These are phyloP conservation scores for Carex myosuroides DNA, from an alignment of 176 grass and related monocot genomes.

Conservation along the genomic window DNA sequence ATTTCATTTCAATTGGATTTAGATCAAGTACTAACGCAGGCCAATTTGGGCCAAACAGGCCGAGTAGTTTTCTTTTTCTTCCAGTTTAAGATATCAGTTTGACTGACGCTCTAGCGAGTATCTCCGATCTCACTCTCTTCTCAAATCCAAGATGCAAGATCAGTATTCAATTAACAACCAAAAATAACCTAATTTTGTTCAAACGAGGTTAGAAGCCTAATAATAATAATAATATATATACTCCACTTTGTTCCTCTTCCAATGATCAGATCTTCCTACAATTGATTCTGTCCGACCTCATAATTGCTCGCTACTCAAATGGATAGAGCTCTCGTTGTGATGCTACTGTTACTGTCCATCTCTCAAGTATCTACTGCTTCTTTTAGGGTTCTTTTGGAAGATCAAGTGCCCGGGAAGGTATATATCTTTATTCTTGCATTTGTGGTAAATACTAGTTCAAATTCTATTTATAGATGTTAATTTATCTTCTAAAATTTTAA, in stretches of 20 bases:
- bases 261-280: constrained; percentile 4
- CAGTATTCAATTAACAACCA: neutral
- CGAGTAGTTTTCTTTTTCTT: too few relatives aligned
- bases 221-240: neutral
- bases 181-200: neutral
- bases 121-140: neutral
- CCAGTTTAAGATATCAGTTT: too few relatives aligned
- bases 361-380: constrained; percentile 11
- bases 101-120: neutral
- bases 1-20: too few relatives aligned
- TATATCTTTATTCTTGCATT: neutral
- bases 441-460: neutral
- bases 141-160: neutral
- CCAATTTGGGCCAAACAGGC: neutral
- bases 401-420: constrained; percentile 28
- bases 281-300: neutral
- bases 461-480: neutral
- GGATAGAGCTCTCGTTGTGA: constrained; percentile 2
- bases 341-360: constrained; percentile 19
- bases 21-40: neutral
- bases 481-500: too few relatives aligned
- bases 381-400: constrained; percentile 28
- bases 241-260: neutral
- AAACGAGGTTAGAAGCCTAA: neutral
- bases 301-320: neutral